Evolutionary conservation across 75 land plant species (phyloP).

Genomic region (Selaginella tamariscina): DNA sequence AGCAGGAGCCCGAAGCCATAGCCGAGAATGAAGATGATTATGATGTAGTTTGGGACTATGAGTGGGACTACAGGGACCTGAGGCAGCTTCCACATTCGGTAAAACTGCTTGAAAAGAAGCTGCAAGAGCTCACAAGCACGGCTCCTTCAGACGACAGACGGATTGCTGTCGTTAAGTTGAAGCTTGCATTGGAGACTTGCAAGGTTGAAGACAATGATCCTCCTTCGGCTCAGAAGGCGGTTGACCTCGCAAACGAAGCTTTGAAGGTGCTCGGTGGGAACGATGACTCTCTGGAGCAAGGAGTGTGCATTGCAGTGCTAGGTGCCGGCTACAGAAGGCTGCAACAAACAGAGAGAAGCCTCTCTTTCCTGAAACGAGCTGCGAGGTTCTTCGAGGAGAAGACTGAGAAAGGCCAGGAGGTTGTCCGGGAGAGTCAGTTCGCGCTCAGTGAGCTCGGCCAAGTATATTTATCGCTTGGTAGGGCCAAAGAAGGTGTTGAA

Average conservation of each 20-base stretch:
- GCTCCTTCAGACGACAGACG: background rate
- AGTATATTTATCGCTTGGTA: background rate
- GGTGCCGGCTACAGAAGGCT: background rate
- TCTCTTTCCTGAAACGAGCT: background rate
- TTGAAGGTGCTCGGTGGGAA: background rate
- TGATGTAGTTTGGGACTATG: background rate
- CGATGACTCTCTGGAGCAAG: background rate
- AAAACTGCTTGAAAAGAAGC: background rate
- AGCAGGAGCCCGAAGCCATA: background rate
- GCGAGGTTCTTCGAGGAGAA: background rate
- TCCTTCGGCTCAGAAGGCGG: constrained; percentile 9
- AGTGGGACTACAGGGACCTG: background rate
- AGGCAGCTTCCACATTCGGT: background rate
- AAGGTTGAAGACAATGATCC: constrained; percentile 27
- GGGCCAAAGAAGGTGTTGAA: background rate
- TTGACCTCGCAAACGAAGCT: background rate
- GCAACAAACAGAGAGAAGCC: background rate
- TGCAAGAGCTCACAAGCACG: background rate
- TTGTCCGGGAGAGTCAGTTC: background rate
- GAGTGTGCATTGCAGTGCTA: background rate
- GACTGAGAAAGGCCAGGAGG: background rate
- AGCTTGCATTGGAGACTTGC: constrained; percentile 34
- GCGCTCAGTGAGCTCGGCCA: background rate
- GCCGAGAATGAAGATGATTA: background rate
- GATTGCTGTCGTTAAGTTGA: constrained; percentile 31